phyloP scores from a whole-genome alignment of 352 stramenopile species.

The Globisporangium apiculatum region DNA sequence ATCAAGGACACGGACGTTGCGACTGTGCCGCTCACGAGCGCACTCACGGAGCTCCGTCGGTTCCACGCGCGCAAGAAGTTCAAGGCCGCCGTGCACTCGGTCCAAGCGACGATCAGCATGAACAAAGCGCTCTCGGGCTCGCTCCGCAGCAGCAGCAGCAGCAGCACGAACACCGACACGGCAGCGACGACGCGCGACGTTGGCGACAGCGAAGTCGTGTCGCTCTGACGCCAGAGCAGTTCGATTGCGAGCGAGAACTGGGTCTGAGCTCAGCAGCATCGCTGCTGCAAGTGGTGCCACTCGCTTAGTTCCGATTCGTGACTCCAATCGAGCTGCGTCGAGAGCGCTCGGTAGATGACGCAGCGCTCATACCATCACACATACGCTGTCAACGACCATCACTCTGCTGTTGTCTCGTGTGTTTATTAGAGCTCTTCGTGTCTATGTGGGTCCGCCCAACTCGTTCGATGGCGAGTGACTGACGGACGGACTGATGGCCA shows the following conservation, averaged over 20 bases:
- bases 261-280: conserved; percentile 2
- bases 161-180: conserved; percentile 5
- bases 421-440: background rate
- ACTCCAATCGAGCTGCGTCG: background rate
- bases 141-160: conserved; percentile 16
- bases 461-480: too few species aligned
- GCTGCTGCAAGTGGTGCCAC: background rate
- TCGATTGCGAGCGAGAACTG: conserved; percentile 15
- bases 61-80: conserved; percentile 84
- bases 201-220: conserved; percentile 28
- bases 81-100: conserved; percentile 72
- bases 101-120: conserved; percentile 75
- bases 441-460: too few species aligned
- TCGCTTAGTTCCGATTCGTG: background rate
- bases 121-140: conserved; percentile 56
- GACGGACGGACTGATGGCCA: too few species aligned
- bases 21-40: conserved; percentile 65
- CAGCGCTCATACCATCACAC: background rate
- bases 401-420: conserved; percentile 6
- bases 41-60: conserved; percentile 65
- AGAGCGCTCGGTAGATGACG: background rate
- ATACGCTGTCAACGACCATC: background rate
- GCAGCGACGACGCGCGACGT: conserved; percentile 8
- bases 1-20: conserved; percentile 63
- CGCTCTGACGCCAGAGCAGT: conserved; percentile 26